Evolutionary conservation across 108 stramenopile species (phyloP), one percentile per base, ranked within the genome.

Genomic region (Mayamaea pseudoterrestris): DNA sequence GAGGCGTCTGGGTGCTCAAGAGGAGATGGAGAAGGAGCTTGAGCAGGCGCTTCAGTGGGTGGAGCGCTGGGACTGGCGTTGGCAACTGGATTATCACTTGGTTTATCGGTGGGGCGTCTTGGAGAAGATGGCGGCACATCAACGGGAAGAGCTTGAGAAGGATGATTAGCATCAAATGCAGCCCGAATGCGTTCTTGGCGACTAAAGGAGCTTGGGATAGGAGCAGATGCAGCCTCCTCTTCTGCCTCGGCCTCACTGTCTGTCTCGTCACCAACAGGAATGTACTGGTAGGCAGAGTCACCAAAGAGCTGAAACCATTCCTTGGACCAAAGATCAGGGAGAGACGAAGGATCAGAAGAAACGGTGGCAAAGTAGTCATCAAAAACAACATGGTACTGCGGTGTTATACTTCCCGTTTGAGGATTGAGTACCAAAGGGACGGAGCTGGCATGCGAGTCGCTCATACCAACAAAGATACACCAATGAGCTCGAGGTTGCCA

Each of bases 311-410:
- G 5, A 7, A 36, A 3, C 57, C 57, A 58, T 17, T 9, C 41
- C 9, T 7, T 9, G 14, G 41, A 14, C 6, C 41, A 6, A 9
- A 41, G 16, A 9, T 46, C 45, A 14, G 45, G 24, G 14, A 27
- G 8, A 22, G 20, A 5, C 6, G 24, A 9, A 7, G 7, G 25
- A 14, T 46, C 45, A 9, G 49, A 5, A 47, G 18, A 14, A 2
- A 72, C 53, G 22, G 60, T 65, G 6, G 45, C 36, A 27, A 61
- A 67, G 27, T 39, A 51, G 30, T 73, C 62, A 25, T 73, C 66
- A 45, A 73, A 67, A 21, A 68, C 44, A 5, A 65, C 28, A 51
- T 71, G 69, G 27, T 28, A 65, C 43, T 65, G 69, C 26, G 63
- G 42, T 26, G 53, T 52, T 4, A 71, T 57, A 14, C 12, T 5